A percentile compares a stretch with the other conserved stretches of the same genome.
phyloP scores from a whole-genome alignment of 805 yeast species.

The Candida caryicola region DNA sequence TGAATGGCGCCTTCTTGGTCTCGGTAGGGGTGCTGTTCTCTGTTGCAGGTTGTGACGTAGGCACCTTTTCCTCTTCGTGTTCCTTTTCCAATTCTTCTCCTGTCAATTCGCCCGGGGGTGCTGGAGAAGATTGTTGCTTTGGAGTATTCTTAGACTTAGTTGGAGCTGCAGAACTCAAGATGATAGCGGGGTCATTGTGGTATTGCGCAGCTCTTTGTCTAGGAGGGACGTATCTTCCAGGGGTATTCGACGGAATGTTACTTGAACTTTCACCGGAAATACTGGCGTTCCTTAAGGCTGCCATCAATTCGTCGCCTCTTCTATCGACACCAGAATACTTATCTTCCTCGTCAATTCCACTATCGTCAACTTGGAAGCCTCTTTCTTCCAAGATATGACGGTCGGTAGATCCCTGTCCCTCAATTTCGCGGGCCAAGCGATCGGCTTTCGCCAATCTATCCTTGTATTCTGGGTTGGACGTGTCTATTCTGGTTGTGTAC shows the following conservation, averaged over 20 bases:
- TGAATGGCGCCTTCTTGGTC: neutral
- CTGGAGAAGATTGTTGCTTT: neutral
- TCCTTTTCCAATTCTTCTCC: constrained; percentile 8
- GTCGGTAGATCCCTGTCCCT: constrained; percentile 63
- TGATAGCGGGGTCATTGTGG: constrained; percentile 65
- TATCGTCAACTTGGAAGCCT: constrained; percentile 71
- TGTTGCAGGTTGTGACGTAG: no score
- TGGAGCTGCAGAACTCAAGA: constrained; percentile 48
- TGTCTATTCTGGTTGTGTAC: constrained; percentile 78
- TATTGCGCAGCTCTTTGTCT: constrained; percentile 50
- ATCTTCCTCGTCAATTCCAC: constrained; percentile 93
- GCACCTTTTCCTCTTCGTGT: neutral
- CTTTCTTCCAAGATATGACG: constrained; percentile 90
- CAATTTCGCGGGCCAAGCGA: constrained; percentile 79
- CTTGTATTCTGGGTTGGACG: constrained; percentile 67
- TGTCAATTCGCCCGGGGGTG: constrained; percentile 1
- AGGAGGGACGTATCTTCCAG: constrained; percentile 54
- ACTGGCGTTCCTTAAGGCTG: constrained; percentile 38
- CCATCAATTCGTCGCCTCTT: constrained; percentile 50
- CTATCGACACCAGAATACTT: constrained; percentile 90
- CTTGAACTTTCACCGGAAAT: constrained; percentile 16
- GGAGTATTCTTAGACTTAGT: constrained; percentile 3
- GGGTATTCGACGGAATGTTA: constrained; percentile 9
- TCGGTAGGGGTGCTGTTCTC: neutral
- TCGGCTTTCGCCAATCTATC: constrained; percentile 70